phyloP scores from a whole-genome alignment of 768 basidiomycete species.

The Suillus subaureus region DNA sequence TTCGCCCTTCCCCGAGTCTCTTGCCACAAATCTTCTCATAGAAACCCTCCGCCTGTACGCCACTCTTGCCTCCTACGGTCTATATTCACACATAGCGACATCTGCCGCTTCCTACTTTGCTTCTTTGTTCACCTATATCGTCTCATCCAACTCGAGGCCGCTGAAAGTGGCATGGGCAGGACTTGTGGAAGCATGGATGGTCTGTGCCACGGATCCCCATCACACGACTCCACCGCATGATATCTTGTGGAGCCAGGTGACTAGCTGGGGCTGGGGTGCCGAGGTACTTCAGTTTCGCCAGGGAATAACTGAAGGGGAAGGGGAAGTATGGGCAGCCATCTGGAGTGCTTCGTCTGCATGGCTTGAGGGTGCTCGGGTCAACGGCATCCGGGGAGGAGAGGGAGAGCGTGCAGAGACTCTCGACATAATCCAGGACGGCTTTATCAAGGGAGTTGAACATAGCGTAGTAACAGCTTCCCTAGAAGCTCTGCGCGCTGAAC shows the following conservation, averaged over 20 bases:
- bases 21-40: slow-evolving; percentile 50
- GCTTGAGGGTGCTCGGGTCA: slow-evolving; percentile 77
- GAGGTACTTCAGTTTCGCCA: slow-evolving; percentile 49
- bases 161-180: slow-evolving; percentile 55
- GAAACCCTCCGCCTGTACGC: slow-evolving; percentile 66
- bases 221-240: slow-evolving; percentile 84
- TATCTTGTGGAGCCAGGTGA: slow-evolving; percentile 85
- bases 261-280: slow-evolving; percentile 74
- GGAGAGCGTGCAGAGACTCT: slow-evolving; percentile 52
- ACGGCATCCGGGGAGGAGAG: slow-evolving; percentile 67
- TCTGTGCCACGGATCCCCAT: slow-evolving; percentile 91
- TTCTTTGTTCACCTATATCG: slow-evolving; percentile 49
- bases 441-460: slow-evolving; percentile 40
- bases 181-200: slow-evolving; percentile 71
- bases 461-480: slow-evolving; percentile 40
- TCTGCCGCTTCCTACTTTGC: slow-evolving; percentile 60
- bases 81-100: slow-evolving; percentile 68
- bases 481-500: slow-evolving; percentile 33
- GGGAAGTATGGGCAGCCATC: slow-evolving; percentile 36
- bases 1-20: slow-evolving; percentile 37
- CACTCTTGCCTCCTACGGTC: slow-evolving; percentile 73
- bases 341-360: slow-evolving; percentile 57
- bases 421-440: slow-evolving; percentile 39
- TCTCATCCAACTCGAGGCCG: slow-evolving; percentile 31
- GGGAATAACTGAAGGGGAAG: slow-evolving; percentile 33